phyloP scores from a whole-genome alignment of 1,284 basidiomycete species.

The Phellopilus nigrolimitatus region DNA sequence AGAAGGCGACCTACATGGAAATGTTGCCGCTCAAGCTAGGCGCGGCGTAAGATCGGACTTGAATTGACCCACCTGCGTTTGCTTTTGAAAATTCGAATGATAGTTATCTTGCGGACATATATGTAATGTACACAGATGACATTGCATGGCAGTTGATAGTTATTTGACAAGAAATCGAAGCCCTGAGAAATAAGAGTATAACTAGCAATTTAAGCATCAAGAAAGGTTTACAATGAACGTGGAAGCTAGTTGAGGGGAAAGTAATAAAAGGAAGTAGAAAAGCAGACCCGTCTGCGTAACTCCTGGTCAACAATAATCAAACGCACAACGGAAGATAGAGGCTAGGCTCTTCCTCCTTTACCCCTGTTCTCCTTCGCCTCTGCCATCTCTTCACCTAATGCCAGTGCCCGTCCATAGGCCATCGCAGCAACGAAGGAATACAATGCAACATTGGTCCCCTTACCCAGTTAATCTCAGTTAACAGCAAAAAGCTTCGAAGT shows the following conservation, averaged over 20 bases:
- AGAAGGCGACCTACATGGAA: too few relatives aligned
- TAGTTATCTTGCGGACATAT: too few relatives aligned
- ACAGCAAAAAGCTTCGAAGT: not conserved
- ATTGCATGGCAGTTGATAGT: too few relatives aligned
- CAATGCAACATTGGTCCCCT: conserved; percentile 75
- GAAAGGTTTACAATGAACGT: too few relatives aligned
- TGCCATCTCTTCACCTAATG: conserved; percentile 60
- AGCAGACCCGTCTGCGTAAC: conserved; percentile 16
- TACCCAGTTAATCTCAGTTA: not conserved
- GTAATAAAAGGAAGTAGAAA: conserved; percentile 1
- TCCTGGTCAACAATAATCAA: conserved; percentile 11
- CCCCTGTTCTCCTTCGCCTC: conserved; percentile 62
- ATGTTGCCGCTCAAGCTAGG: too few relatives aligned
- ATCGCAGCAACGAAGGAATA: conserved; percentile 66
- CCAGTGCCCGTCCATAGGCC: conserved; percentile 59
- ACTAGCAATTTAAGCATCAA: too few relatives aligned
- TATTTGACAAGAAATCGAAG: too few relatives aligned
- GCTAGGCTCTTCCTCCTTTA: conserved; percentile 51
- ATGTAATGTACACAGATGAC: too few relatives aligned
- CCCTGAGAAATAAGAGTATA: too few relatives aligned
- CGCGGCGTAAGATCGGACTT: too few relatives aligned
- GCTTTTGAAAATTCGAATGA: too few relatives aligned
- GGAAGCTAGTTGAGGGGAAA: conserved; percentile 1
- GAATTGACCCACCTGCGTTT: too few relatives aligned
- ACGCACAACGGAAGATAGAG: conserved; percentile 17